phyloP scores from a whole-genome alignment of 2,329 filamentous ascomycete genomes.

The Fusarium sp. region DNA sequence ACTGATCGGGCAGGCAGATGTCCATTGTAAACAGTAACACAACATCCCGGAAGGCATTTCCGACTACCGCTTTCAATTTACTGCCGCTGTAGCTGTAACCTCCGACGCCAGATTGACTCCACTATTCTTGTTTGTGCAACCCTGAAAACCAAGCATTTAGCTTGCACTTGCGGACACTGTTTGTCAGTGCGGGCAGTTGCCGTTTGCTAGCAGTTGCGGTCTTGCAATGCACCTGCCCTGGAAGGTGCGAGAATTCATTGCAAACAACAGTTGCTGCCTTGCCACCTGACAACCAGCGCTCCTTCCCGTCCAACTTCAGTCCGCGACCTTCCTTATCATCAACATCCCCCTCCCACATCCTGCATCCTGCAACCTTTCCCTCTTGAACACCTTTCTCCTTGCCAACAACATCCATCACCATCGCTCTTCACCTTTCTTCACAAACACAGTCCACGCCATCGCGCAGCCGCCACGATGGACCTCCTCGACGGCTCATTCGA shows the following conservation, averaged over 20 bases:
- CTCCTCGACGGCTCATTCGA: not conserved
- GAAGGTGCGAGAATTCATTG: not conserved
- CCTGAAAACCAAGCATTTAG: not conserved
- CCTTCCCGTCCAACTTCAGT: not conserved
- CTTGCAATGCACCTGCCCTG: not conserved
- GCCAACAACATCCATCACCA: no score
- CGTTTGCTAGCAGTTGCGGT: not conserved
- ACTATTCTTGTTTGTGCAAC: not conserved
- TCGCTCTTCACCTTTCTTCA: not conserved
- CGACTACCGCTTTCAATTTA: not conserved
- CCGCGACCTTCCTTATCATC: not conserved
- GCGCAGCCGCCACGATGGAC: not conserved
- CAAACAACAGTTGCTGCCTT: not conserved
- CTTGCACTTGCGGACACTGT: not conserved
- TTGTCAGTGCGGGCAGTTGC: not conserved
- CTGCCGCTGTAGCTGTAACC: not conserved
- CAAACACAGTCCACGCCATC: accelerated
- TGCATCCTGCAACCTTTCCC: not conserved
- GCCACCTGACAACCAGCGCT: not conserved
- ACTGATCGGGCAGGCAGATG: not conserved
- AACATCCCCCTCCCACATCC: no score
- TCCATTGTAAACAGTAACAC: not conserved
- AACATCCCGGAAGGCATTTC: not conserved
- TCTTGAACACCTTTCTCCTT: no score
- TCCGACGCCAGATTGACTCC: accelerated